Percentiles rank a stretch among this genome's conserved stretches.
Evolutionary conservation across 1,139 yeast genomes (phyloP).

Genomic region (Meyerozyma guilliermondii): DNA sequence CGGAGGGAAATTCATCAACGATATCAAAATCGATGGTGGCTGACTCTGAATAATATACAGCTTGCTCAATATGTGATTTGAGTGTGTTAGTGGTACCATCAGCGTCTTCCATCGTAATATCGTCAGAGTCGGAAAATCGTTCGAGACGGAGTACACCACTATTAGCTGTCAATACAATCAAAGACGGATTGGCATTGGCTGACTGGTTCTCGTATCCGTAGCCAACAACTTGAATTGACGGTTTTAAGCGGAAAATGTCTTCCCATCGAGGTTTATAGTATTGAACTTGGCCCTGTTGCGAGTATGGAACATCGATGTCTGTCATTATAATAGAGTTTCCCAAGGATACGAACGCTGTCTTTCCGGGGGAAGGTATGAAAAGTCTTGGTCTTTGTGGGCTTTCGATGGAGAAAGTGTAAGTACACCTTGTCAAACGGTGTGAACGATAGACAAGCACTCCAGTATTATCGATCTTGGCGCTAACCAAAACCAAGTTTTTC

Average conservation of each 20-base stretch:
- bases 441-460: constrained; percentile 58
- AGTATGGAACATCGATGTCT: constrained; percentile 47
- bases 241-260: constrained; percentile 58
- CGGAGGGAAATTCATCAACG: constrained; percentile 25
- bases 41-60: constrained; percentile 54
- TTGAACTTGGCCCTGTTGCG: constrained; percentile 22
- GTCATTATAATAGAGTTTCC: constrained; percentile 60
- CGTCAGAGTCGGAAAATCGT: constrained; percentile 27
- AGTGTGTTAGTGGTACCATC: constrained; percentile 27
- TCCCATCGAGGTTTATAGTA: constrained; percentile 70
- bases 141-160: constrained; percentile 66
- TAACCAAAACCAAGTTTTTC: constrained; percentile 42
- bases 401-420: constrained; percentile 29
- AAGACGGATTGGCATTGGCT: constrained; percentile 32
- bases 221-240: constrained; percentile 54
- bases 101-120: constrained; percentile 5
- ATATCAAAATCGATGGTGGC: constrained; percentile 52
- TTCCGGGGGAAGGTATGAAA: constrained; percentile 55
- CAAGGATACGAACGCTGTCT: constrained; percentile 60
- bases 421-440: constrained; percentile 38
- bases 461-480: constrained; percentile 49
- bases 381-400: constrained; percentile 41
- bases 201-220: constrained; percentile 48
- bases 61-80: constrained; percentile 77
- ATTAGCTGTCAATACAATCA: constrained; percentile 47